These are phyloP conservation scores for Ganoderma lucidum DNA, from an alignment of 1,284 basidiomycete genomes.

Conservation along the genomic window DNA sequence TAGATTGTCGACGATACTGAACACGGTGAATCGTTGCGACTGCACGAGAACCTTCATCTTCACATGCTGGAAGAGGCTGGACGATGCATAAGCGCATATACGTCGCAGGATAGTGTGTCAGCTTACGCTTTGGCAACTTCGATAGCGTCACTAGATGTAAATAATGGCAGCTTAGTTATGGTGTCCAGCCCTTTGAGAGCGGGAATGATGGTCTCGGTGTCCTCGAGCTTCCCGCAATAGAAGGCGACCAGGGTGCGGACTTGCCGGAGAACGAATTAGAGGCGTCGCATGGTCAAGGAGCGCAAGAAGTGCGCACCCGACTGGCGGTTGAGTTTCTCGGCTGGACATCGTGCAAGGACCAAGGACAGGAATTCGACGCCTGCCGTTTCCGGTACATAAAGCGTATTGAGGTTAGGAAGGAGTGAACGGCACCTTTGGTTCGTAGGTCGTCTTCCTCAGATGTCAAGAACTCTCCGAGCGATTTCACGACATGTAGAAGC, in stretches of 20 bases:
- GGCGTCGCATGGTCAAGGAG: constrained; percentile 15
- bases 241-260: constrained; percentile 86
- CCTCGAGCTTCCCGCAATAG: constrained; percentile 88
- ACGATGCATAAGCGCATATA: constrained; percentile 8
- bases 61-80: constrained; percentile 81
- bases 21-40: constrained; percentile 84
- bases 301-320: constrained; percentile 63
- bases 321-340: constrained; percentile 79
- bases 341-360: constrained; percentile 68
- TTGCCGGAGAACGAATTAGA: constrained; percentile 42
- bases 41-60: constrained; percentile 87
- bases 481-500: constrained; percentile 88
- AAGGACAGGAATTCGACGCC: constrained; percentile 80
- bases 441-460: constrained; percentile 84
- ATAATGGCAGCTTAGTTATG: constrained; percentile 70
- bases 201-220: constrained; percentile 83
- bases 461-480: constrained; percentile 87
- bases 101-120: background rate
- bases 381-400: constrained; percentile 43
- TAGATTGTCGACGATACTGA: constrained; percentile 84
- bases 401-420: too few relatives aligned
- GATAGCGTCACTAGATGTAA: constrained; percentile 76
- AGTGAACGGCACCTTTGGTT: constrained; percentile 68
- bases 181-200: constrained; percentile 78
- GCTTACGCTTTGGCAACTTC: constrained; percentile 76